A percentile compares a stretch with the other conserved stretches of the same genome.
These are phyloP conservation scores for Calycina marina DNA, from an alignment of 2,329 filamentous ascomycete genomes.

Conservation along the genomic window DNA sequence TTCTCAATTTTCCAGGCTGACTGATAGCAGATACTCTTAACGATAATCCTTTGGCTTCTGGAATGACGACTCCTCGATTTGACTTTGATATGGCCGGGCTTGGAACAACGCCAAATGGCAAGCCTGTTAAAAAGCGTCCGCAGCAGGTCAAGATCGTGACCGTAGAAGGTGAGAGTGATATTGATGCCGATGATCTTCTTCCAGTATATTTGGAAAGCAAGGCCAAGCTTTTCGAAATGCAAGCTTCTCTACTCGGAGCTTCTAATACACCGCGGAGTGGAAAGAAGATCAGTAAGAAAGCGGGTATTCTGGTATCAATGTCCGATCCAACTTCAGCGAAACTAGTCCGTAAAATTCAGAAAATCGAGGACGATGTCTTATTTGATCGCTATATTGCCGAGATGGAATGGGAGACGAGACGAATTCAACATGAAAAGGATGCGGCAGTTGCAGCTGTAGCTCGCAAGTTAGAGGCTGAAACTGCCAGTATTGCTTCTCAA, in stretches of 20 bases:
- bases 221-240: slow-evolving; percentile 46
- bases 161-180: slow-evolving; percentile 49
- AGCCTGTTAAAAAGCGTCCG: slow-evolving; percentile 7
- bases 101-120: no score
- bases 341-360: slow-evolving; percentile 57
- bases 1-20: slow-evolving; percentile 5
- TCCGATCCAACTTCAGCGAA: slow-evolving; percentile 36
- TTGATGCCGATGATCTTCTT: slow-evolving; percentile 61
- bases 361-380: slow-evolving; percentile 64
- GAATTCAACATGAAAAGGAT: slow-evolving; percentile 46
- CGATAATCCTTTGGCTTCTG: slow-evolving; percentile 21
- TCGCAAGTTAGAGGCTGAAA: slow-evolving; percentile 26
- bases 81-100: slow-evolving; percentile 20
- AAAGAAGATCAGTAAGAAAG: slow-evolving; percentile 3
- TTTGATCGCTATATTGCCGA: slow-evolving; percentile 57
- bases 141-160: slow-evolving; percentile 9
- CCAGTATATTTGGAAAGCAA: slow-evolving; percentile 67
- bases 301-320: background rate
- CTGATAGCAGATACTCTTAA: slow-evolving; percentile 17
- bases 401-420: slow-evolving; percentile 46
- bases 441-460: slow-evolving; percentile 28
- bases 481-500: slow-evolving; percentile 13
- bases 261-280: slow-evolving; percentile 10
- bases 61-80: slow-evolving; percentile 18
- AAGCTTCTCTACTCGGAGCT: slow-evolving; percentile 30